phyloP scores from a whole-genome alignment of 441 rosid genomes.

The Pelargonium australe region DNA sequence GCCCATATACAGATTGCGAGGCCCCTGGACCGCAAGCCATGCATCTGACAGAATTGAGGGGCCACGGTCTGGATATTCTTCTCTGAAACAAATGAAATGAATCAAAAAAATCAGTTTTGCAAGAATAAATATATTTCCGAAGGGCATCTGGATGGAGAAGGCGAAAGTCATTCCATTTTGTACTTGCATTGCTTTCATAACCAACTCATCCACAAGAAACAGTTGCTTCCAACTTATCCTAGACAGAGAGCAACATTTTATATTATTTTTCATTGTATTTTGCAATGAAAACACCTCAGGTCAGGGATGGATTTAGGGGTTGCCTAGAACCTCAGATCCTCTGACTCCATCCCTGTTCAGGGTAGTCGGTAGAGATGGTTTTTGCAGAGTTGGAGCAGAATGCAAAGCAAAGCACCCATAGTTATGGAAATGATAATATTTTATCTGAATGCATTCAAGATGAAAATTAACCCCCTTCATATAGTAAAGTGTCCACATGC shows the following conservation, averaged over 20 bases:
- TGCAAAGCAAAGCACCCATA: neutral
- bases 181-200: too few species aligned
- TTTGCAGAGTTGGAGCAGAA: neutral
- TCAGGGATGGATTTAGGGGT: neutral
- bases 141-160: neutral
- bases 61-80: slow-evolving; percentile 50
- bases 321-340: neutral
- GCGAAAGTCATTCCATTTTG: neutral
- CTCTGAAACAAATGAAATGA: slow-evolving; percentile 37
- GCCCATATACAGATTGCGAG: slow-evolving; percentile 53
- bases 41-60: slow-evolving; percentile 83
- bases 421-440: neutral
- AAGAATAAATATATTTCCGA: neutral
- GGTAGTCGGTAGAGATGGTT: neutral
- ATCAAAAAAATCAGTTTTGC: slow-evolving; percentile 8
- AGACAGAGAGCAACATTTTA: neutral
- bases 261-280: too few species aligned
- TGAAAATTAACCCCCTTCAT: neutral
- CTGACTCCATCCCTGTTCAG: neutral
- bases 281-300: neutral
- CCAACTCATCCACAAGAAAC: neutral
- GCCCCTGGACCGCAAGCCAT: slow-evolving; percentile 80
- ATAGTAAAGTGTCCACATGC: neutral
- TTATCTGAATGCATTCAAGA: neutral
- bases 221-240: neutral